These are phyloP conservation scores for Pouteria glomerata DNA, from an alignment of 148 eudicot species.

Conservation along the genomic window DNA sequence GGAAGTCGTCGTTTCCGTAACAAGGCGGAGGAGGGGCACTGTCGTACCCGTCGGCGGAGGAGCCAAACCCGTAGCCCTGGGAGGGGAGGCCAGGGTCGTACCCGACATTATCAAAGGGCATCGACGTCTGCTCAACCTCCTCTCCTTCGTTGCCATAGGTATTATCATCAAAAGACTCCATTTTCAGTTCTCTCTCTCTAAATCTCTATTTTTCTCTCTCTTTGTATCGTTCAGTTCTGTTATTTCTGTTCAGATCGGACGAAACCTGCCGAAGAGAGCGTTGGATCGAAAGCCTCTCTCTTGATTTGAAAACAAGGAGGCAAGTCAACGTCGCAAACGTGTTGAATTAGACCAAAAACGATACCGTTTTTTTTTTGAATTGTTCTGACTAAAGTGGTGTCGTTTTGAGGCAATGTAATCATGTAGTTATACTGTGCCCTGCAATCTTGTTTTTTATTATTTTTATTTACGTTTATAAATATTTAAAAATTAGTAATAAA, in stretches of 20 bases:
- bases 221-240: not conserved
- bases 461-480: too few relatives aligned
- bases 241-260: conserved; percentile 6
- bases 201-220: too few relatives aligned
- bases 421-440: too few relatives aligned
- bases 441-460: too few relatives aligned
- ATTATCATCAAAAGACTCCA: conserved; percentile 36
- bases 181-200: conserved; percentile 9
- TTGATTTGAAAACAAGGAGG: not conserved
- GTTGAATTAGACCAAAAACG: too few relatives aligned
- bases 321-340: not conserved
- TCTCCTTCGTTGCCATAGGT: conserved; percentile 18
- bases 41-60: conserved; percentile 14
- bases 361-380: too few relatives aligned
- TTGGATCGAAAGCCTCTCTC: not conserved
- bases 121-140: conserved; percentile 8
- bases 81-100: conserved; percentile 14
- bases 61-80: conserved; percentile 12
- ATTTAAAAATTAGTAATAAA: too few relatives aligned
- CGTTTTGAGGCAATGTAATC: too few relatives aligned
- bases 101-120: conserved; percentile 22
- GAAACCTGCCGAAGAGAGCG: conserved; percentile 9
- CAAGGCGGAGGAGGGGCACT: conserved; percentile 9
- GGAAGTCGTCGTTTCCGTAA: conserved; percentile 11
- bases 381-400: too few relatives aligned